Conservation (phyloP, 2,329 filamentous ascomycete species). For the Coniochaeta sp. region DNA sequence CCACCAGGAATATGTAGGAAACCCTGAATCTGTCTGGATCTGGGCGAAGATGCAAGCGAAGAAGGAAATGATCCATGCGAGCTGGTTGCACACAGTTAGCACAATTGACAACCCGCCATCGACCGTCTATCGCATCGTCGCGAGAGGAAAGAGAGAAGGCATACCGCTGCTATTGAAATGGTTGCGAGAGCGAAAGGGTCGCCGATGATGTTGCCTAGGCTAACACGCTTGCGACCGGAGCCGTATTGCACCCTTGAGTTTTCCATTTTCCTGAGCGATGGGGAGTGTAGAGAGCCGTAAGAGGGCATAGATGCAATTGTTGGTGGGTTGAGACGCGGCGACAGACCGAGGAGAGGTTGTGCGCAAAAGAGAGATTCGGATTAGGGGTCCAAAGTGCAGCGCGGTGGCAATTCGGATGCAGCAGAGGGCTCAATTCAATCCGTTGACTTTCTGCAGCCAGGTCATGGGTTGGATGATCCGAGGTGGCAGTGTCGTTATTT, state of each 20-base stretch:
- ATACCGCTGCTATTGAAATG: conserved; percentile 82
- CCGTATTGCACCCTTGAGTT: conserved; percentile 51
- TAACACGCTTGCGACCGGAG: conserved; percentile 53
- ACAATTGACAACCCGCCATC: too few species aligned
- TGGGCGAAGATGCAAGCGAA: conserved; percentile 74
- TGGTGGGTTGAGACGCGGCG: conserved; percentile 8
- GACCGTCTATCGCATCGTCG: too few species aligned
- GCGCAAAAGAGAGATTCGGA: neutral
- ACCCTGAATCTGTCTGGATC: conserved; percentile 42
- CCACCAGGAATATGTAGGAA: conserved; percentile 93
- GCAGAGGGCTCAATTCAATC: neutral
- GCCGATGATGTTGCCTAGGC: conserved; percentile 82
- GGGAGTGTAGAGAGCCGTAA: conserved; percentile 66
- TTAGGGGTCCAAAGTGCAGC: too few species aligned
- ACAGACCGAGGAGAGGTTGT: conserved; percentile 5
- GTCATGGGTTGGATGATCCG: neutral
- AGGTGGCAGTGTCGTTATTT: neutral
- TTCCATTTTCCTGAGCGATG: conserved; percentile 78
- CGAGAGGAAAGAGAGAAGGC: too few species aligned
- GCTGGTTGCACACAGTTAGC: conserved; percentile 41
- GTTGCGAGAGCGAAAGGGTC: conserved; percentile 95
- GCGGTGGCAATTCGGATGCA: conserved; percentile 1
- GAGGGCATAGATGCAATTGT: conserved; percentile 56
- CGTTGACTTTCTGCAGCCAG: neutral
- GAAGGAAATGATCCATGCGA: conserved; percentile 93